These are phyloP conservation scores for Austroboletus rostrupii DNA, from an alignment of 1,284 basidiomycete species.

Conservation along the genomic window DNA sequence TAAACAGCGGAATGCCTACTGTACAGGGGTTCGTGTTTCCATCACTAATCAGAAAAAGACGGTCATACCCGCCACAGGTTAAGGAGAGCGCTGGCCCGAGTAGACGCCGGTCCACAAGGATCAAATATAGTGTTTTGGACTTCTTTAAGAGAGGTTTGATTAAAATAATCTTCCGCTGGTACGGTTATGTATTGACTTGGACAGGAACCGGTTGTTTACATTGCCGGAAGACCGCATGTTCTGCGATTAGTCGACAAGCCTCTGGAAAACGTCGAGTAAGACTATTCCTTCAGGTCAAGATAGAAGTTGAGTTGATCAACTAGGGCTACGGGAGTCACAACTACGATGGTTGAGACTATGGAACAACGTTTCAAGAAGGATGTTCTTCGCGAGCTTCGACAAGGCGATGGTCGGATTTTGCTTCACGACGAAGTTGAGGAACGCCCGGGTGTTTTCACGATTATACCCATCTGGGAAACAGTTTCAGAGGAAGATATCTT, in stretches of 20 bases:
- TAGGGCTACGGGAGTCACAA: conserved; percentile 92
- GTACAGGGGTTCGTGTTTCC: conserved; percentile 63
- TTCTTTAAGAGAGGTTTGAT: conserved; percentile 75
- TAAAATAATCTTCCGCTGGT: not conserved
- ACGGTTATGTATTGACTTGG: conserved; percentile 6
- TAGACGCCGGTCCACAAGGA: conserved; percentile 76
- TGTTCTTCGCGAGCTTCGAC: conserved; percentile 75
- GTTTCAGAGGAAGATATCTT: conserved; percentile 85
- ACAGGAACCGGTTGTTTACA: conserved; percentile 91
- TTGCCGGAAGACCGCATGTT: conserved; percentile 89
- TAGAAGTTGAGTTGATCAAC: not conserved
- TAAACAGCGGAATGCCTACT: conserved; percentile 77
- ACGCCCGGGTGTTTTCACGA: conserved; percentile 83
- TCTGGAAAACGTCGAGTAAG: conserved; percentile 89
- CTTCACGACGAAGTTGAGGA: conserved; percentile 97
- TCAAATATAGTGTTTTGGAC: conserved; percentile 83
- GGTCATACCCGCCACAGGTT: conserved; percentile 50
- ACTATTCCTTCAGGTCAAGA: conserved; percentile 1
- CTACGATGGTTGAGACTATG: conserved; percentile 90
- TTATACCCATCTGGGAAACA: conserved; percentile 87
- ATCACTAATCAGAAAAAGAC: not conserved
- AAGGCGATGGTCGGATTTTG: conserved; percentile 78
- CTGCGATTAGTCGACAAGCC: conserved; percentile 88
- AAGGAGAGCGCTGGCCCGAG: conserved; percentile 75
- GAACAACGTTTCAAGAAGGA: conserved; percentile 89